Evolutionary conservation across 2,329 filamentous ascomycete species (phyloP).

Genomic region (Fusarium sp.): DNA sequence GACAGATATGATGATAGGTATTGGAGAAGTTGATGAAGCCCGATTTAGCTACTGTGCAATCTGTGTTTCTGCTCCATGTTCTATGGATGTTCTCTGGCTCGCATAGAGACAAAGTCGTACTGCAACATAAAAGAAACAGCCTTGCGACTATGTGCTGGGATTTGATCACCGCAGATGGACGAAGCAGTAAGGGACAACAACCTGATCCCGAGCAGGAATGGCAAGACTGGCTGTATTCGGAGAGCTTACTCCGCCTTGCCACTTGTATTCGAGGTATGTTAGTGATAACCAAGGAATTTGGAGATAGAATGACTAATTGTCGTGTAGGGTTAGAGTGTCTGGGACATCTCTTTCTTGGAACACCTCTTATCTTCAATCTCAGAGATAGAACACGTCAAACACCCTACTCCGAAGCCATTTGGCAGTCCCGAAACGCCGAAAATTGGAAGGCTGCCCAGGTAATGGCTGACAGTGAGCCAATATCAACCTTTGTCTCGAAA

Average conservation of each 20-base stretch:
- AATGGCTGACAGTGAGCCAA: too few relatives aligned
- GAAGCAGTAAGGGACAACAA: not conserved
- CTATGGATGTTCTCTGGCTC: not conserved
- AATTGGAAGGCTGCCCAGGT: not conserved
- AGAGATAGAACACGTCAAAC: not conserved
- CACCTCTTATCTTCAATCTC: rapidly evolving
- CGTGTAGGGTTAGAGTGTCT: not conserved
- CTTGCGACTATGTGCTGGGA: not conserved
- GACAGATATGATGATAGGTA: not conserved
- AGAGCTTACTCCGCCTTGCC: not conserved
- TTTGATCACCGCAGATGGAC: not conserved
- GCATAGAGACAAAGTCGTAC: not conserved
- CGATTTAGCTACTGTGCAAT: not conserved
- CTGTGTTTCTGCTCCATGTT: not conserved
- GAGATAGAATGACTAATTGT: too few relatives aligned
- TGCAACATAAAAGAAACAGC: not conserved
- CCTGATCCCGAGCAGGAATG: not conserved
- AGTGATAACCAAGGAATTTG: too few relatives aligned
- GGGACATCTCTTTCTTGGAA: not conserved
- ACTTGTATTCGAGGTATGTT: not conserved
- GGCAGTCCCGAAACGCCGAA: not conserved
- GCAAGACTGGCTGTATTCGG: rapidly evolving
- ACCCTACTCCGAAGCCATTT: not conserved
- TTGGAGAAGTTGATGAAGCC: not conserved
- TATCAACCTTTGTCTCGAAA: not conserved